These are phyloP conservation scores for Diaporthe aspalathi DNA, from an alignment of 2,329 filamentous ascomycete species.

Conservation along the genomic window DNA sequence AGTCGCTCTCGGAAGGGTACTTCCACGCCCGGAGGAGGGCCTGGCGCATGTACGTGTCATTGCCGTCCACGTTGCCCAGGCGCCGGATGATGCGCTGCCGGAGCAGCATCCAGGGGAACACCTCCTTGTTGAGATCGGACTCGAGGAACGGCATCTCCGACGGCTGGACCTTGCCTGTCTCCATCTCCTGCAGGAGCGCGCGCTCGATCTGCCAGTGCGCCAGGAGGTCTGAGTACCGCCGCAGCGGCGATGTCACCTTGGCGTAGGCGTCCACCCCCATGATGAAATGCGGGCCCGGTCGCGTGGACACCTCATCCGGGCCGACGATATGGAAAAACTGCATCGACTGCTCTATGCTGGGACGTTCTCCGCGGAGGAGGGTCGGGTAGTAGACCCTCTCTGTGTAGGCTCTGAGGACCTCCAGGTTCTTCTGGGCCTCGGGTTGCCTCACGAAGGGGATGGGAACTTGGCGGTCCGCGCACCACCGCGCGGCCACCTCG, in stretches of 20 bases:
- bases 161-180: constrained; percentile 43
- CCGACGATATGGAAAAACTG: constrained; percentile 58
- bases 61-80: constrained; percentile 57
- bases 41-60: constrained; percentile 66
- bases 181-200: constrained; percentile 60
- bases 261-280: constrained; percentile 71
- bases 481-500: constrained; percentile 72
- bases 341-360: constrained; percentile 47
- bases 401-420: constrained; percentile 52
- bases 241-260: constrained; percentile 74
- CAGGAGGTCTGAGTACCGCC: constrained; percentile 71
- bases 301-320: constrained; percentile 62
- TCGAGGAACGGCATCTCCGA: constrained; percentile 59
- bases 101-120: constrained; percentile 63
- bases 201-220: constrained; percentile 76
- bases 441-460: constrained; percentile 68
- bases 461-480: constrained; percentile 66
- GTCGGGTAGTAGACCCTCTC: constrained; percentile 53
- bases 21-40: constrained; percentile 71
- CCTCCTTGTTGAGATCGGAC: constrained; percentile 53
- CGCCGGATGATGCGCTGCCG: constrained; percentile 63
- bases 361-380: constrained; percentile 49
- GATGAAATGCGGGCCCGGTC: constrained; percentile 65
- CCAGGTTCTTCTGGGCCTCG: constrained; percentile 52
- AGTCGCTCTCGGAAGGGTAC: constrained; percentile 55